phyloP scores from a whole-genome alignment of 768 basidiomycete species.

The Panellus pusillus region DNA sequence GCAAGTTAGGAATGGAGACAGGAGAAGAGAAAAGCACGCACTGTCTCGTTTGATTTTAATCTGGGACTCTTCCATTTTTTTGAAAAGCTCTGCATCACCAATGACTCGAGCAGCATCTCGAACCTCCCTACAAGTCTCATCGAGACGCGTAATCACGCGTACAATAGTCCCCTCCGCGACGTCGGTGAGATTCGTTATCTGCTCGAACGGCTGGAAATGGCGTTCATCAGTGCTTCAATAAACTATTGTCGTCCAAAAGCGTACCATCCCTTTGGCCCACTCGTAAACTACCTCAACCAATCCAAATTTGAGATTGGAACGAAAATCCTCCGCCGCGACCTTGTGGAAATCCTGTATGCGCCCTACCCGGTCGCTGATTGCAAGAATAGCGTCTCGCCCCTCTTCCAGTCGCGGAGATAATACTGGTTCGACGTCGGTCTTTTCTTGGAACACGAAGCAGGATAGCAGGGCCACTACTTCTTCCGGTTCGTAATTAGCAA shows the following conservation, averaged over 20 bases:
- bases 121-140: conserved; percentile 97
- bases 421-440: conserved; percentile 85
- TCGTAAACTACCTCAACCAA: conserved; percentile 97
- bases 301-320: conserved; percentile 82
- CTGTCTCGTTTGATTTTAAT: conserved; percentile 94
- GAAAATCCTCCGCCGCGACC: conserved; percentile 78
- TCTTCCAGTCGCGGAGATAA: conserved; percentile 77
- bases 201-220: conserved; percentile 82
- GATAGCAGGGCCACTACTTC: conserved; percentile 96
- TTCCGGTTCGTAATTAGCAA: conserved; percentile 88
- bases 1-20: neutral
- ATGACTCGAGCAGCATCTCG: conserved; percentile 96
- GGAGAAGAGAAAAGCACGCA: too few relatives aligned
- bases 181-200: conserved; percentile 91
- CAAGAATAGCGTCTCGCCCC: conserved; percentile 76
- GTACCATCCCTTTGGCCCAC: conserved; percentile 98
- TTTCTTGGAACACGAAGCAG: conserved; percentile 98
- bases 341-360: conserved; percentile 78
- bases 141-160: conserved; percentile 90
- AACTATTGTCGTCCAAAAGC: conserved; percentile 24
- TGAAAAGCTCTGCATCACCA: conserved; percentile 92
- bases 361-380: conserved; percentile 77
- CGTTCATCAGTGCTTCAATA: conserved; percentile 1
- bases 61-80: conserved; percentile 97
- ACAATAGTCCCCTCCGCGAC: conserved; percentile 97